Evolutionary conservation across 2,329 filamentous ascomycete genomes (phyloP).

Genomic region (Hypoxylon sp.): DNA sequence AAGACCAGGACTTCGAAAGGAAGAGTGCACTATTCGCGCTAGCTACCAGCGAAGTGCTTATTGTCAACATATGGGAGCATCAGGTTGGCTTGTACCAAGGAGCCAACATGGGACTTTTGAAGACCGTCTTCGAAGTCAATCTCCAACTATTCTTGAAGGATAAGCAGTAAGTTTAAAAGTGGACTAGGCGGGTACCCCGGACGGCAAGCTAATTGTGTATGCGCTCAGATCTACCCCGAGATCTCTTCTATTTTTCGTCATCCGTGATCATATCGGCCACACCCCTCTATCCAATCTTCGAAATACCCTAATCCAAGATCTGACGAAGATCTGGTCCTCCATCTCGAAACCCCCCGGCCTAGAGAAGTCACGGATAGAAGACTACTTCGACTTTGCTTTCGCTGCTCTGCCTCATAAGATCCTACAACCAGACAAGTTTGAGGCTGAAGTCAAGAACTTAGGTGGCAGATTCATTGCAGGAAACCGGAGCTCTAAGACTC

Average conservation of each 20-base stretch:
- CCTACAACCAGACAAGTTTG: conserved; percentile 92
- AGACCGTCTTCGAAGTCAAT: conserved; percentile 99
- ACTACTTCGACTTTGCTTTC: conserved; percentile 99
- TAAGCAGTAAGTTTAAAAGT: conserved; percentile 76
- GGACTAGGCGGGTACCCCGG: neutral
- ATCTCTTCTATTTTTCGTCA: conserved; percentile 97
- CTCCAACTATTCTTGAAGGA: conserved; percentile 97
- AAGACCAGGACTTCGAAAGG: conserved; percentile 98
- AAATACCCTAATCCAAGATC: conserved; percentile 89
- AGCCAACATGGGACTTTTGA: conserved; percentile 97
- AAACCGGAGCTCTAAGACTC: conserved; percentile 77
- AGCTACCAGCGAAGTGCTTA: conserved; percentile 96
- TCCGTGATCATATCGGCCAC: conserved; percentile 94
- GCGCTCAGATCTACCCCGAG: conserved; percentile 81
- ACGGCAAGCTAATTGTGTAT: conserved; percentile 35
- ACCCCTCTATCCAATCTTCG: conserved; percentile 93
- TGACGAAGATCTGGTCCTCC: conserved; percentile 91
- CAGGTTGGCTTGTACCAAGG: conserved; percentile 98
- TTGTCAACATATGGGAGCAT: conserved; percentile 99
- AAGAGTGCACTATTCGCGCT: conserved; percentile 98
- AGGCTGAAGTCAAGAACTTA: conserved; percentile 82
- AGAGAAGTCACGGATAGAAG: conserved; percentile 90
- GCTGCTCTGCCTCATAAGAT: conserved; percentile 97
- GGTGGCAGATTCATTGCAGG: conserved; percentile 87
- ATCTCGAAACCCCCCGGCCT: conserved; percentile 92